phyloP scores from a whole-genome alignment of 106 monocot genomes.

The Iris macrosiphon region DNA sequence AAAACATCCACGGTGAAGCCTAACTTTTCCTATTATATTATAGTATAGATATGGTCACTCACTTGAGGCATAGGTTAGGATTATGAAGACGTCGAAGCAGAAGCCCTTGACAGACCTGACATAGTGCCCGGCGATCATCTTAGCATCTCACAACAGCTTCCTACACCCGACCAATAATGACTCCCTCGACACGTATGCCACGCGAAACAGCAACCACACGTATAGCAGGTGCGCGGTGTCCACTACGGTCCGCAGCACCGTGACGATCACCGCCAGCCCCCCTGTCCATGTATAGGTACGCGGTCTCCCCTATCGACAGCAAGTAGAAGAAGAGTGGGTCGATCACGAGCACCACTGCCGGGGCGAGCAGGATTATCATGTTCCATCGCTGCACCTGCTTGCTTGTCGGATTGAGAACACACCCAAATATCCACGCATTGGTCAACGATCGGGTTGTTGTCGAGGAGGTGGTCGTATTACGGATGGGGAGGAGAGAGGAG shows the following conservation, averaged over 20 bases:
- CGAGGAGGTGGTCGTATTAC: constrained; percentile 1
- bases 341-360: constrained; percentile 65
- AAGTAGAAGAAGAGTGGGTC: constrained; percentile 97
- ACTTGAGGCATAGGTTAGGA: constrained; percentile 84
- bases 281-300: constrained; percentile 58
- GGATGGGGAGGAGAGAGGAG: constrained; percentile 79
- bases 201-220: constrained; percentile 68
- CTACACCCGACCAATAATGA: constrained; percentile 91
- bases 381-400: constrained; percentile 66
- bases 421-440: constrained; percentile 32
- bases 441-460: neutral
- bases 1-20: too few relatives aligned
- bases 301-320: constrained; percentile 38
- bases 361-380: constrained; percentile 54
- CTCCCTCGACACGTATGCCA: constrained; percentile 86
- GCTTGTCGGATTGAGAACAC: constrained; percentile 79
- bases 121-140: constrained; percentile 64
- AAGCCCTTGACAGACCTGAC: constrained; percentile 44
- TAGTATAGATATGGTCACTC: too few relatives aligned
- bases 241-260: constrained; percentile 45
- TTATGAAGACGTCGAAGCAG: constrained; percentile 84
- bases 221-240: constrained; percentile 55
- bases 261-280: constrained; percentile 44
- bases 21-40: too few relatives aligned
- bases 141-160: constrained; percentile 87